These are phyloP conservation scores for Ganoderma meredithae DNA, from an alignment of 1,284 basidiomycete genomes.

Conservation along the genomic window DNA sequence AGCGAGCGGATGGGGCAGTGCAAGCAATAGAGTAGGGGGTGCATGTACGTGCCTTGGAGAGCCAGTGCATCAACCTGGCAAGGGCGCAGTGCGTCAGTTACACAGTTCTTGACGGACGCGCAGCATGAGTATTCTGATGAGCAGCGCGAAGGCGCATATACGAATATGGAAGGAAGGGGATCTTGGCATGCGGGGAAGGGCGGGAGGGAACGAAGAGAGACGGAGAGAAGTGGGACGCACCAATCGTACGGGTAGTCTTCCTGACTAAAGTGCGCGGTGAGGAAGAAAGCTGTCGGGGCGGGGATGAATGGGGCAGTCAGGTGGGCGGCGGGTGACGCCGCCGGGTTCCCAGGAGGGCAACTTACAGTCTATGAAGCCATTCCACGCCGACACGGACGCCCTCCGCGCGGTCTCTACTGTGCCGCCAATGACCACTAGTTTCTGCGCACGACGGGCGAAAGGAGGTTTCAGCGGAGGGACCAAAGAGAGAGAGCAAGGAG, in stretches of 20 bases:
- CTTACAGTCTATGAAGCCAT: conserved; percentile 85
- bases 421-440: conserved; percentile 44
- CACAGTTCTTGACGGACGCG: conserved; percentile 4
- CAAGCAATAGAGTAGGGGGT: neutral
- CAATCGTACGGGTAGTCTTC: conserved; percentile 88
- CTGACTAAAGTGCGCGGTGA: conserved; percentile 85
- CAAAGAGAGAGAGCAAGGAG: neutral
- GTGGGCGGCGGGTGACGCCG: conserved; percentile 17
- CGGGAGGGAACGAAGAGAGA: neutral
- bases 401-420: conserved; percentile 43
- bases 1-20: neutral
- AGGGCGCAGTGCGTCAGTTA: conserved; percentile 17
- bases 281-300: conserved; percentile 72
- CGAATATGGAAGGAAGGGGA: neutral
- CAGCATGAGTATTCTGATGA: neutral
- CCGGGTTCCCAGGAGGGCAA: conserved; percentile 17
- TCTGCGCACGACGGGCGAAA: conserved; percentile 27
- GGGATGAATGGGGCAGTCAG: conserved; percentile 15
- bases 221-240: conserved; percentile 46
- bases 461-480: neutral
- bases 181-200: neutral
- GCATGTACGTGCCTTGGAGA: conserved; percentile 64
- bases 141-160: neutral
- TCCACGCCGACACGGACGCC: conserved; percentile 80
- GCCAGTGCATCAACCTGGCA: conserved; percentile 83